phyloP scores from a whole-genome alignment of 441 rosid genomes.

The Melastoma candidum region DNA sequence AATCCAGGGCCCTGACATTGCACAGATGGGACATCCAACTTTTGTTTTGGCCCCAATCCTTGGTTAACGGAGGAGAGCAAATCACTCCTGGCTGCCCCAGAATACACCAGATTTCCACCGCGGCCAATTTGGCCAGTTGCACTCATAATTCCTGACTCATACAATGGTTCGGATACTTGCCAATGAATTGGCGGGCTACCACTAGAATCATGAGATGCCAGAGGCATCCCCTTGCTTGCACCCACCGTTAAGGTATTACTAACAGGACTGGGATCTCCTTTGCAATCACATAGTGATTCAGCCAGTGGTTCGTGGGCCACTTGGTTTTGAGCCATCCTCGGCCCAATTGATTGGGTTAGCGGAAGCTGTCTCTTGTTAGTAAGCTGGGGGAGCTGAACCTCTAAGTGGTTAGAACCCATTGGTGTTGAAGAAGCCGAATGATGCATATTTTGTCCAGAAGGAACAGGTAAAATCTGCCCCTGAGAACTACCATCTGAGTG shows the following conservation, averaged over 20 bases:
- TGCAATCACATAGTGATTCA: constrained; percentile 54
- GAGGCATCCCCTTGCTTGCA: constrained; percentile 30
- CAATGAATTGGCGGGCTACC: constrained; percentile 28
- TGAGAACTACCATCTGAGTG: constrained; percentile 23
- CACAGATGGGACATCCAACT: constrained; percentile 44
- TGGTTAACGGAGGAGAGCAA: constrained; percentile 37
- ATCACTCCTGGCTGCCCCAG: constrained; percentile 43
- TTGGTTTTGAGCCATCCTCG: constrained; percentile 56
- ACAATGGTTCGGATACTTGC: constrained; percentile 47
- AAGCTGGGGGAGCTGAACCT: constrained; percentile 37
- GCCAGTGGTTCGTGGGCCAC: constrained; percentile 34
- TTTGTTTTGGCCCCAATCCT: constrained; percentile 51
- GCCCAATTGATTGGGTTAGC: constrained; percentile 43
- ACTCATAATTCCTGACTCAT: constrained; percentile 31
- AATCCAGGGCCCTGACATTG: constrained; percentile 33
- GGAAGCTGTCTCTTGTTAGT: constrained; percentile 57
- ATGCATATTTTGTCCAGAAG: constrained; percentile 40
- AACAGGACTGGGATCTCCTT: constrained; percentile 33
- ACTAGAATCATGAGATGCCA: constrained; percentile 40
- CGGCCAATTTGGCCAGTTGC: constrained; percentile 35
- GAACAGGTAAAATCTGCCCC: constrained; percentile 44
- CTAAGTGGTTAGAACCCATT: constrained; percentile 57
- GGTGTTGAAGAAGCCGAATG: constrained; percentile 33
- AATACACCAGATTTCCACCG: constrained; percentile 29
- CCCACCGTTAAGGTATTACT: constrained; percentile 30